Evolutionary conservation across 78 protist species (phyloP), one percentile per base, ranked within the genome.

Genomic region (Dictyostelium firmibasis): DNA sequence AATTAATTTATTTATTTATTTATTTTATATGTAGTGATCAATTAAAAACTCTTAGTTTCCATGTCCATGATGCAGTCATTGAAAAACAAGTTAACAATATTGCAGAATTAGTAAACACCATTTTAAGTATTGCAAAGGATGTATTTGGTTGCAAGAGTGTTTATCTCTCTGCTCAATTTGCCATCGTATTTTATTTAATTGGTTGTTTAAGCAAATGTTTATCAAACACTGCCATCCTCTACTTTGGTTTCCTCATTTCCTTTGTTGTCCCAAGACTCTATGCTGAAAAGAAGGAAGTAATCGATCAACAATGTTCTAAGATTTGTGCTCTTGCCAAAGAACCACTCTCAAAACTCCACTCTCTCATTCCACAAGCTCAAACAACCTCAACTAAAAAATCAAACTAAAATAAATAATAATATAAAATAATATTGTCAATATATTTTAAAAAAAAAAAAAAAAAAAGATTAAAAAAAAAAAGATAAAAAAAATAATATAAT

Each of bases 31-130:
- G 8, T 16, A 86, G 92, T 57, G 94, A 89, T 10, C 84, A 81
- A 75, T 81, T 89, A 44, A 89, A 89, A 84, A 89, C 94, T 14
- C 38, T 89, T 5, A 81, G 83, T 47, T 89, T 89, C 94, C 94
- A 89, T 33, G 50, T 89, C 7, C 79, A 81, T 33, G 88, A 89
- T 16, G 78, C 86, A 4, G 94, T 89, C 20, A 35, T 89, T 69
- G 88, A 89, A 69, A 89, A 89, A 70, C 85, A 89, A 25, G 94
- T 81, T 50, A 69, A 16, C 0, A 84, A 62, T 62, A 9, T 81
- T 50, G 47, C 57, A 23, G 83, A 89, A 29, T 33, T 89, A 13
- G 20, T 89, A 4, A 89, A 89, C 18, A 35, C 69, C 31, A n/a
- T 81, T 27, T 44, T 78, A 20, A 57, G 60, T 38, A 50, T 89